Evolutionary conservation across 2,329 filamentous ascomycete genomes (phyloP).

Genomic region (Paraphoma sp.): DNA sequence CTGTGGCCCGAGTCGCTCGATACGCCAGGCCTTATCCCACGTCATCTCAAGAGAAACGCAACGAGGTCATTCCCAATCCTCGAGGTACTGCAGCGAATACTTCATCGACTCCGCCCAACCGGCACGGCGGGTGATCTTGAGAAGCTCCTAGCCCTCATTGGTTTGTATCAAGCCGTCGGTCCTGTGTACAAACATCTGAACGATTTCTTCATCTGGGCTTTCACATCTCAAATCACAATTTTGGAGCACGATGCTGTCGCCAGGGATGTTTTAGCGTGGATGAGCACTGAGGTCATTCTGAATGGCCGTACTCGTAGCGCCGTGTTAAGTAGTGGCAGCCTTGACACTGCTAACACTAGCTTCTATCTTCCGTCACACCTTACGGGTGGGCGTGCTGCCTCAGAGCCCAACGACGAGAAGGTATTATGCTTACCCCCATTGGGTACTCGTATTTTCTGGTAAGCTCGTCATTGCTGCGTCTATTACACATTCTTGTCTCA

Average conservation of each 20-base stretch:
- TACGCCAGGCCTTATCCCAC: conserved; percentile 32
- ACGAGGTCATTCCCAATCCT: conserved; percentile 27
- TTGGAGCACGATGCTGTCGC: conserved; percentile 31
- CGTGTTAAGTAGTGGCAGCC: conserved; percentile 26
- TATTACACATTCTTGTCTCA: not conserved
- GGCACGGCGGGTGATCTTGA: conserved; percentile 22
- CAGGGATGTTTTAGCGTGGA: conserved; percentile 34
- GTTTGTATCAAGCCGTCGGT: conserved; percentile 28
- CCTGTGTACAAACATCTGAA: conserved; percentile 26
- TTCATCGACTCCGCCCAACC: conserved; percentile 26
- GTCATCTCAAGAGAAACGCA: conserved; percentile 27
- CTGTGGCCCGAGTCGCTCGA: conserved; percentile 34
- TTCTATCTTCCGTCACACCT: conserved; percentile 5
- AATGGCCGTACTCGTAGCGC: conserved; percentile 28
- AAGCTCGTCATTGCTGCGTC: conserved; percentile 1
- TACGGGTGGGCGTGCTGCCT: too few relatives aligned
- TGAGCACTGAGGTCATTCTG: conserved; percentile 31
- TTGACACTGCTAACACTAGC: conserved; percentile 10
- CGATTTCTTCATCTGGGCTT: conserved; percentile 21
- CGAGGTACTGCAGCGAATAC: conserved; percentile 37
- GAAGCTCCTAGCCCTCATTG: conserved; percentile 28
- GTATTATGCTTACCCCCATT: conserved; percentile 24
- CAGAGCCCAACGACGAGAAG: conserved; percentile 7
- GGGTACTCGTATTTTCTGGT: conserved; percentile 36
- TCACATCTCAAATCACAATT: conserved; percentile 30